Evolutionary conservation across 2,329 filamentous ascomycete genomes (phyloP), one percentile per base, ranked within the genome.

Genomic region (Penicillium sp.): DNA sequence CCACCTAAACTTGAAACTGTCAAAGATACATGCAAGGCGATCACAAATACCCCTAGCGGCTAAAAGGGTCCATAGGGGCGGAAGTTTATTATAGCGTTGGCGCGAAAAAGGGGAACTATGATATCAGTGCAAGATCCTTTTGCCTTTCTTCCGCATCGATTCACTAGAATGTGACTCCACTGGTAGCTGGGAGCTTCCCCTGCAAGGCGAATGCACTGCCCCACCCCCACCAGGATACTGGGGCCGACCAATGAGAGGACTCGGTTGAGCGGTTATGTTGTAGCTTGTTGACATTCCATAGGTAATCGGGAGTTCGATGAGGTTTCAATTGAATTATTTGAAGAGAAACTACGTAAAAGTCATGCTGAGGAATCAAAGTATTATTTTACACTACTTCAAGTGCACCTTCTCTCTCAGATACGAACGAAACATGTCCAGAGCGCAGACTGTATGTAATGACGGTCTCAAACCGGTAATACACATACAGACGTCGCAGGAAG

Each of bases 141-240:
- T 4, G 22, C 47, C n/a, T 18, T 40, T 12, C 12, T 1, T 33
- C 14, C 9, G n/a, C 22, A 20, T 40, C 37, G 18, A 40, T 6
- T 20, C 18, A 40, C 33, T 40, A 47, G 49, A 51, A 48, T 42
- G 27, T n/a, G 49, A 55, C 61, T 63, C 62, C 62, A 65, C 62
- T 33, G 15, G 31, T 23, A 63, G 59, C 59, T 64, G 49, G 55
- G 51, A 57, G 52, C 53, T 51, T 42, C 52, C 54, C 51, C 54
- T 63, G 61, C 61, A 62, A 65, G 59, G 59, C 55, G 59, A 50
- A 22, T 41, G 62, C 62, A 65, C 61, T 58, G 62, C 62, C 62
- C 61, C 57, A 63, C 59, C 59, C 57, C 62, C 62, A 61, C 56
- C 33, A 54, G 47, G 57, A 18, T 55, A 40, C 4, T 29, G n/a